Percentiles rank a stretch among this genome's conserved stretches.
Conservation (phyloP, 495 filamentous ascomycete species). For the Penicillium coffeae region DNA sequence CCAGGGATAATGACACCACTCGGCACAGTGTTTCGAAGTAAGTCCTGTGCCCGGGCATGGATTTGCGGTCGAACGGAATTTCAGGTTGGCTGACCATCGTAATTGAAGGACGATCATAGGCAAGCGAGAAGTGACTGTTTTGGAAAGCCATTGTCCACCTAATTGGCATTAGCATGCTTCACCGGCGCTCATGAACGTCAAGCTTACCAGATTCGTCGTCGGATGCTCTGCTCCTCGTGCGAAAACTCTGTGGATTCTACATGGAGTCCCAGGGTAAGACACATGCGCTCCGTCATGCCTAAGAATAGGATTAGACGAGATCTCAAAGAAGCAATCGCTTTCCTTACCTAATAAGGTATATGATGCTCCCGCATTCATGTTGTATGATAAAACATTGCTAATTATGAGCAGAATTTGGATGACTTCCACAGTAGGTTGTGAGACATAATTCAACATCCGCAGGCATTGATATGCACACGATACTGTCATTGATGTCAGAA, state of each 20-base stretch:
- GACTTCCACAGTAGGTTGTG: slow-evolving; percentile 51
- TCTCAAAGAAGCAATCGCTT: background rate
- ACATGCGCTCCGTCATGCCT: slow-evolving; percentile 58
- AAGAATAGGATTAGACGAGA: slow-evolving; percentile 3
- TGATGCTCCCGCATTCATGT: slow-evolving; percentile 61
- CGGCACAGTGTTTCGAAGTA: slow-evolving; percentile 56
- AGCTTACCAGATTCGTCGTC: slow-evolving; percentile 41
- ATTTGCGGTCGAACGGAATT: slow-evolving; percentile 46
- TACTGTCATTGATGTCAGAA: slow-evolving; percentile 31
- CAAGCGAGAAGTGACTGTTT: slow-evolving; percentile 57
- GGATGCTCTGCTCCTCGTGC: slow-evolving; percentile 28
- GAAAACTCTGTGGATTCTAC: slow-evolving; percentile 46
- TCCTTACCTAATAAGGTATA: slow-evolving; percentile 53
- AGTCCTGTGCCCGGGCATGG: slow-evolving; percentile 44
- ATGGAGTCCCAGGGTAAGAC: slow-evolving; percentile 57
- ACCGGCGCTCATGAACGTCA: background rate
- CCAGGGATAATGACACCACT: slow-evolving; percentile 50
- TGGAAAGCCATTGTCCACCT: slow-evolving; percentile 61
- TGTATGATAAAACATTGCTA: slow-evolving; percentile 58
- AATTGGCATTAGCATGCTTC: slow-evolving; percentile 7
- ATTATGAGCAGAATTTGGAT: slow-evolving; percentile 58
- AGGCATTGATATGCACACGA: slow-evolving; percentile 62
- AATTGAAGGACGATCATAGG: slow-evolving; percentile 56
- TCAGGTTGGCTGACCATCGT: slow-evolving; percentile 50
- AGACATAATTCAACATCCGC: slow-evolving; percentile 59